Conservation (phyloP, 1,139 yeast species). For the Saccharomycopsis hybrid region DNA sequence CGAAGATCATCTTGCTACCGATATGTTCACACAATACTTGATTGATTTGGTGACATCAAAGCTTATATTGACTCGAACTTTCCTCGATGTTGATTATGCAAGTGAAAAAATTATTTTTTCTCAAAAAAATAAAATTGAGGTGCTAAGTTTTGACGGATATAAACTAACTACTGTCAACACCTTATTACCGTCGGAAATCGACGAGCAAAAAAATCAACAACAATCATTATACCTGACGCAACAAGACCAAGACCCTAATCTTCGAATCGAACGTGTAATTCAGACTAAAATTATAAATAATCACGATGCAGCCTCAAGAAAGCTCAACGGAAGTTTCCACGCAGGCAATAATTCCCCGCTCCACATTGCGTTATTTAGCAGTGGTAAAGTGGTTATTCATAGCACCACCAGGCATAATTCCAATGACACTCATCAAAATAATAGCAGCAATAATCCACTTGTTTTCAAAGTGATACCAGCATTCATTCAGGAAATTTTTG, state of each 20-base stretch:
- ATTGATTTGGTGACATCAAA: not conserved
- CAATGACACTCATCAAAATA: not conserved
- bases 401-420: slow-evolving; percentile 2
- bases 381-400: slow-evolving; percentile 18
- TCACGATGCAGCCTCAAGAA: slow-evolving; percentile 1
- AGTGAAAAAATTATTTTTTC: slow-evolving; percentile 8
- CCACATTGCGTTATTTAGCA: slow-evolving; percentile 9
- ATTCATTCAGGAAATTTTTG: slow-evolving; percentile 9
- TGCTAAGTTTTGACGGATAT: slow-evolving; percentile 5
- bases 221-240: not conserved
- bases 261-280: slow-evolving; percentile 4
- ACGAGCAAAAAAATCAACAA: too few species aligned
- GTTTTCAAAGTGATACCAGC: slow-evolving; percentile 14
- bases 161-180: not conserved
- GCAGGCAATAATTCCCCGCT: slow-evolving; percentile 17
- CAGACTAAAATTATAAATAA: slow-evolving; percentile 17
- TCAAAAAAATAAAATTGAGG: not conserved
- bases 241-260: not conserved
- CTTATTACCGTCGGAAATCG: not conserved
- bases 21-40: not conserved
- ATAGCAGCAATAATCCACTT: not conserved
- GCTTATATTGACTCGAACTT: not conserved
- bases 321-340: not conserved
- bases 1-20: slow-evolving; percentile 3
- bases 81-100: slow-evolving; percentile 13